phyloP scores from a whole-genome alignment of 139 green algal genomes.

The Micractinium sp. region DNA sequence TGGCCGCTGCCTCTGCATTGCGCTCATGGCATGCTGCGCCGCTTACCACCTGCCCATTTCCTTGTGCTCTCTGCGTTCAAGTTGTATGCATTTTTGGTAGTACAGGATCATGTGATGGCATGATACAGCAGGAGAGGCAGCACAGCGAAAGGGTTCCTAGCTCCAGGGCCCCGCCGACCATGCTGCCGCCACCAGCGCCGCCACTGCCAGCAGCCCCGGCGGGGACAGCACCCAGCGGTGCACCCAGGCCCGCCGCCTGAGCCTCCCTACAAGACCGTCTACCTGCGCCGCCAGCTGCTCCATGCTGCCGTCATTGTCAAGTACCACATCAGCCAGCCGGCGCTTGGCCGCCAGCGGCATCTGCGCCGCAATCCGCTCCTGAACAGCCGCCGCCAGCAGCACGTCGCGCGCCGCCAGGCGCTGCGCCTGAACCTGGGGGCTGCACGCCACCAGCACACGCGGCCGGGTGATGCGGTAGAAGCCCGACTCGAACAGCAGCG shows the following conservation, averaged over 20 bases:
- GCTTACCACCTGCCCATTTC: too few species aligned
- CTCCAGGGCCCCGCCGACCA: not conserved
- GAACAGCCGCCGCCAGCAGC: constrained; percentile 47
- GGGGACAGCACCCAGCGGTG: constrained; percentile 40
- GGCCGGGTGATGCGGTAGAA: constrained; percentile 44
- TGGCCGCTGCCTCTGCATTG: too few species aligned
- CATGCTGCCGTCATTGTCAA: constrained; percentile 68
- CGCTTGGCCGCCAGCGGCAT: constrained; percentile 73
- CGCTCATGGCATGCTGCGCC: too few species aligned
- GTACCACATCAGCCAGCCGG: constrained; percentile 53
- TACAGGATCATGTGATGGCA: not conserved
- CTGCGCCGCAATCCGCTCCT: constrained; percentile 63
- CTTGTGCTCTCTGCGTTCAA: too few species aligned
- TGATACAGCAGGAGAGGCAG: not conserved
- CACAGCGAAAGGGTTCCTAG: not conserved
- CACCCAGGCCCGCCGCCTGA: constrained; percentile 20
- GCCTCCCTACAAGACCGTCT: not conserved
- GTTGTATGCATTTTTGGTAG: too few species aligned
- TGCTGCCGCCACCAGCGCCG: not conserved
- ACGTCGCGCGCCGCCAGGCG: constrained; percentile 68
- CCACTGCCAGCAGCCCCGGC: constrained; percentile 19
- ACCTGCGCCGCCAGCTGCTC: constrained; percentile 44
- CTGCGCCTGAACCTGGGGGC: constrained; percentile 52
- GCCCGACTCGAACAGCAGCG: constrained; percentile 85
- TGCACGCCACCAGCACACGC: constrained; percentile 66